Evolutionary conservation across 73 alveolate genomes (phyloP).

Genomic region (Tetrahymena thermophila): DNA sequence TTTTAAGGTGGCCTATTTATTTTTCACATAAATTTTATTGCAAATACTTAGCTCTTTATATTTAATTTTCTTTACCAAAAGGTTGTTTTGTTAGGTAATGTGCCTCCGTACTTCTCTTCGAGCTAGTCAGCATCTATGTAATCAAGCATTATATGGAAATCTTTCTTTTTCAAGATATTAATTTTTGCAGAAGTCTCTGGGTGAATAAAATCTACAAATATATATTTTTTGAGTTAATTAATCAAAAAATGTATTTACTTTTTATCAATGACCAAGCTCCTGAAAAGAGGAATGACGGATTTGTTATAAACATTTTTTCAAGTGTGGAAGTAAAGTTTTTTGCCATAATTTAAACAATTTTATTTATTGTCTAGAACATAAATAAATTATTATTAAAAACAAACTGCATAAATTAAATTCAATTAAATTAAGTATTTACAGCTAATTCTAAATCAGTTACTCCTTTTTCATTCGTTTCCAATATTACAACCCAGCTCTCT

Average conservation of each 20-base stretch:
- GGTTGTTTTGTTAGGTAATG: conserved; percentile 56
- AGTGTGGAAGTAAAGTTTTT: conserved; percentile 23
- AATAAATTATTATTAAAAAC: background rate
- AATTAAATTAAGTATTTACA: background rate
- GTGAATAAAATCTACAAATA: conserved; percentile 12
- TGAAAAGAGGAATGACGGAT: conserved; percentile 27
- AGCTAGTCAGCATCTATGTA: conserved; percentile 45
- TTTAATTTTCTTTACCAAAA: conserved; percentile 46
- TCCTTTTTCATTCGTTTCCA: conserved; percentile 36
- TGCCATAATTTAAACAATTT: conserved; percentile 19
- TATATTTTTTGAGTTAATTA: background rate
- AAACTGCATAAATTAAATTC: background rate
- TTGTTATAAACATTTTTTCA: conserved; percentile 35
- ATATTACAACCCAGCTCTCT: conserved; percentile 37
- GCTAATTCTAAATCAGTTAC: conserved; percentile 23
- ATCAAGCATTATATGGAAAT: conserved; percentile 15
- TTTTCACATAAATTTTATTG: background rate
- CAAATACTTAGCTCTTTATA: background rate
- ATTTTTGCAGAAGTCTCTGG: conserved; percentile 43
- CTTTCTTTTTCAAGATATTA: conserved; percentile 12
- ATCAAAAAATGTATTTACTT: conserved; percentile 5
- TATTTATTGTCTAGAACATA: conserved; percentile 7
- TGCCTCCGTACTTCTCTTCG: conserved; percentile 74
- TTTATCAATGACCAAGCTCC: conserved; percentile 30
- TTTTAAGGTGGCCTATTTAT: background rate